phyloP scores from a whole-genome alignment of 148 eudicot genomes.

The Nyssa sinensis region DNA sequence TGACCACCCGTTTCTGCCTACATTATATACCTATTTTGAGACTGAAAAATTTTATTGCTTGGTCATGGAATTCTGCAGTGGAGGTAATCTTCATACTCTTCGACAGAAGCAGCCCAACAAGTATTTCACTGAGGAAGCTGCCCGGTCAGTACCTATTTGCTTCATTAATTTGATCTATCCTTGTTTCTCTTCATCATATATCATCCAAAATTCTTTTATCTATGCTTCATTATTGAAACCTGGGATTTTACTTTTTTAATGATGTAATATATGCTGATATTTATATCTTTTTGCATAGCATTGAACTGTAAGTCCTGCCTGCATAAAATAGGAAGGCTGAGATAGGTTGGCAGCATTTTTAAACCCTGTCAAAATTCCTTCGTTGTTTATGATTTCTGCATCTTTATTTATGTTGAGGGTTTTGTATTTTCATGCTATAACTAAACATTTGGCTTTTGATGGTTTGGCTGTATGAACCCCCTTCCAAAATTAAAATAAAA shows the following conservation, averaged over 20 bases:
- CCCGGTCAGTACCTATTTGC: conserved; percentile 43
- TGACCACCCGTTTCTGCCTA: conserved; percentile 90
- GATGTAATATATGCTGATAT: background rate
- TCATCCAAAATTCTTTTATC: background rate
- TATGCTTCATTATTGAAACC: background rate
- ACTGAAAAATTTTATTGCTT: conserved; percentile 85
- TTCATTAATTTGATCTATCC: conserved; percentile 5
- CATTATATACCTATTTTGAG: conserved; percentile 76
- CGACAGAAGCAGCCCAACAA: conserved; percentile 85
- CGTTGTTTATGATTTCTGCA: background rate
- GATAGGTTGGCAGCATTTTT: background rate
- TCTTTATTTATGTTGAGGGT: background rate
- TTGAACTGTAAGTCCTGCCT: background rate
- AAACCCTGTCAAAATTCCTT: background rate
- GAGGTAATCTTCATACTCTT: conserved; percentile 88
- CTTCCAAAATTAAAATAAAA: no score
- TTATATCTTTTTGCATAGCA: background rate
- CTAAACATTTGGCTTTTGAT: background rate
- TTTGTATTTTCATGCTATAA: background rate
- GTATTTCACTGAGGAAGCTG: conserved; percentile 82
- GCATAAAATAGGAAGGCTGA: background rate
- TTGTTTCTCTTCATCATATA: background rate
- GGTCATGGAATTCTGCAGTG: conserved; percentile 95
- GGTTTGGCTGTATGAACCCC: no score
- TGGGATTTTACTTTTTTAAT: background rate